Base-by-base conservation (phyloP, 352 stramenopile genomes). In the Lagenidium giganteum region DNA sequence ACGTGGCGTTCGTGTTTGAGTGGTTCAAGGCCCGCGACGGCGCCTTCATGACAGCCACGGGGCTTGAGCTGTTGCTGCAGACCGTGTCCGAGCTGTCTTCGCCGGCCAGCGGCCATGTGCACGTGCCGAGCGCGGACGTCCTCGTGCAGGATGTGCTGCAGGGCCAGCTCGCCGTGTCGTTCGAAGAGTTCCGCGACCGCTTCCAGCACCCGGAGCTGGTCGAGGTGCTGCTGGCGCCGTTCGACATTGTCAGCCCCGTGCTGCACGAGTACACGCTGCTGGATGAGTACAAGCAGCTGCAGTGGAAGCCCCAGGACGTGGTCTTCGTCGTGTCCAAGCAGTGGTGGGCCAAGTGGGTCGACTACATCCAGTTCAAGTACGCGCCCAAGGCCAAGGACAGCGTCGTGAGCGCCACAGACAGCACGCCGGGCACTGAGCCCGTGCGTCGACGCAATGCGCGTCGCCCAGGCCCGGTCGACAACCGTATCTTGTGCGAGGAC, bases 341-440 rank as follows among this genome's bases (percentile, higher is more conserved):
- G 13, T 90, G 78, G 78, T 90, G 74, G 78, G 46, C 29, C 8
- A 65, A 70, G 29, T 90, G 78, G 74, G 42, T 50, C n/a, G 42
- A 39, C 27, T 77, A 75, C 46, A 40, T 68, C 7, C 49, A 61
- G 21, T 29, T 3, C 9, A 49, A 39, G 7, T 57, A n/a, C 25
- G 28, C 20, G 12, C 17, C 16, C 52, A 65, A 16, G 30, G 41
- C 20, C 27, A 32, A 34, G 33, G 42, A 21, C 37, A 21, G 13
- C 33, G 34, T 34, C 37, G 17, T n/a, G 27, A 50, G 12, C 49
- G 17, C 14, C 12, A 11, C 8, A 18, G 20, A 42, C 35, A 37
- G 14, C 7, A 16, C 8, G 8, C 8, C 8, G 8, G 20, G 13
- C n/a, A 37, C n/a, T 6, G 20, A 17, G 20, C 31, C 31, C n/a